phyloP scores from a whole-genome alignment of 306 rosid species.

The Ormosia emarginata region DNA sequence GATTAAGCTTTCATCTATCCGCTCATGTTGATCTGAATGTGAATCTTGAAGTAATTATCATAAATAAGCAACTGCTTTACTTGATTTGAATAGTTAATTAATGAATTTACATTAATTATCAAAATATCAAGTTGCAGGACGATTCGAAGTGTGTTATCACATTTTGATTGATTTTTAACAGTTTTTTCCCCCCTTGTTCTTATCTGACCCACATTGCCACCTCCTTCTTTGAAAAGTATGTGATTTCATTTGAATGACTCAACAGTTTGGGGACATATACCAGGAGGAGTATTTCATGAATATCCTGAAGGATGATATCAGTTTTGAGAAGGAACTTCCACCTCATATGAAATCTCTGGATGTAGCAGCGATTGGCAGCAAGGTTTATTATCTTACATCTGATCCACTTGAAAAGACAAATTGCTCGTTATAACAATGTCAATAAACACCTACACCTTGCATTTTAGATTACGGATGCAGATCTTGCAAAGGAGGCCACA shows the following conservation, averaged over 20 bases:
- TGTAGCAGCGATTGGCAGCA: conserved; percentile 71
- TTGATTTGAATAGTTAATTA: no score
- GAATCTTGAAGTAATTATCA: no score
- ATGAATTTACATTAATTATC: no score
- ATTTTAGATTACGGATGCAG: conserved; percentile 88
- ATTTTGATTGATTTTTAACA: background rate
- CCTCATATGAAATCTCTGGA: conserved; percentile 61
- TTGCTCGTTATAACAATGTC: conserved; percentile 6
- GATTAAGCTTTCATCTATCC: no score
- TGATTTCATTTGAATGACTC: background rate
- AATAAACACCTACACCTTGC: background rate
- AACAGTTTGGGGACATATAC: conserved; percentile 75
- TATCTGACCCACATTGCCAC: background rate
- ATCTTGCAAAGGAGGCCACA: conserved; percentile 86
- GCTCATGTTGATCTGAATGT: no score
- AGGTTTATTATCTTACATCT: conserved; percentile 48
- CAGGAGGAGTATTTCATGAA: conserved; percentile 79
- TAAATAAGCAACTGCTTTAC: no score
- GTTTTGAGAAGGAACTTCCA: conserved; percentile 74
- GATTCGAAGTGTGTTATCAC: background rate
- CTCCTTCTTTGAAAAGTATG: background rate
- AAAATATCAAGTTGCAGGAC: background rate
- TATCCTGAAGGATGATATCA: conserved; percentile 59
- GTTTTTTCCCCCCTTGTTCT: no score
- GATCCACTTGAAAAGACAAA: background rate